phyloP scores from a whole-genome alignment of 2,329 filamentous ascomycete genomes.

The Talaromyces funiculosus region DNA sequence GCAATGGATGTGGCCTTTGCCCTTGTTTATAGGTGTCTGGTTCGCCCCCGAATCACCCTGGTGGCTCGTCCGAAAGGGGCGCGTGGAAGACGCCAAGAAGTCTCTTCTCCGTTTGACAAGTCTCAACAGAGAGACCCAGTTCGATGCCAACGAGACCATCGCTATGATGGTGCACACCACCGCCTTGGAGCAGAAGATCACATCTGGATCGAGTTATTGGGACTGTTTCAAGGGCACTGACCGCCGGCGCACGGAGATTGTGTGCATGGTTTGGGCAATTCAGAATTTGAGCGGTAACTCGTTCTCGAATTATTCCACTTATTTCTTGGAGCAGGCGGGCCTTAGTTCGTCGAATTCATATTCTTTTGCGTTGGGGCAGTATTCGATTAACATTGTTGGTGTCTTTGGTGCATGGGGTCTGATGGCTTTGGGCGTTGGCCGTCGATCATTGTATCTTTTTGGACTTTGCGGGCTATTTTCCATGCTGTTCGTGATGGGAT shows the following conservation, averaged over 20 bases:
- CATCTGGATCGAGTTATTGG: slow-evolving; percentile 64
- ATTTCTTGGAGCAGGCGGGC: slow-evolving; percentile 54
- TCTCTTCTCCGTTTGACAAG: slow-evolving; percentile 43
- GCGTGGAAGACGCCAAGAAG: slow-evolving; percentile 44
- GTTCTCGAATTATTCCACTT: slow-evolving; percentile 60
- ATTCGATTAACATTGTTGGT: slow-evolving; percentile 68
- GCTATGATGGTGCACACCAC: slow-evolving; percentile 92
- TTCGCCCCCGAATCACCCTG: slow-evolving; percentile 48
- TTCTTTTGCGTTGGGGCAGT: slow-evolving; percentile 54
- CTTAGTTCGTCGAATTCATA: slow-evolving; percentile 47
- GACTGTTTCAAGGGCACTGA: slow-evolving; percentile 82
- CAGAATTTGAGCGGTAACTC: slow-evolving; percentile 61
- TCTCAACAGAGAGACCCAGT: slow-evolving; percentile 54
- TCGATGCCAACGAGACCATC: slow-evolving; percentile 76
- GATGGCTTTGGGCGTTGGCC: slow-evolving; percentile 69
- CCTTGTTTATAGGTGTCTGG: slow-evolving; percentile 43
- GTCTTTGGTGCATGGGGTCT: slow-evolving; percentile 77
- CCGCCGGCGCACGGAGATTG: slow-evolving; percentile 69
- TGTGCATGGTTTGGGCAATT: slow-evolving; percentile 60
- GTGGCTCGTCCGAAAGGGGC: slow-evolving; percentile 47
- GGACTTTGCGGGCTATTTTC: slow-evolving; percentile 66
- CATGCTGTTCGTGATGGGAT: slow-evolving; percentile 79
- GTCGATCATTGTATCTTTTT: slow-evolving; percentile 68
- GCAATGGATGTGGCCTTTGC: slow-evolving; percentile 52
- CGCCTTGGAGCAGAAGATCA: slow-evolving; percentile 70